Conservation (phyloP, 2,329 filamentous ascomycete genomes). For the Helotiales sp. region DNA sequence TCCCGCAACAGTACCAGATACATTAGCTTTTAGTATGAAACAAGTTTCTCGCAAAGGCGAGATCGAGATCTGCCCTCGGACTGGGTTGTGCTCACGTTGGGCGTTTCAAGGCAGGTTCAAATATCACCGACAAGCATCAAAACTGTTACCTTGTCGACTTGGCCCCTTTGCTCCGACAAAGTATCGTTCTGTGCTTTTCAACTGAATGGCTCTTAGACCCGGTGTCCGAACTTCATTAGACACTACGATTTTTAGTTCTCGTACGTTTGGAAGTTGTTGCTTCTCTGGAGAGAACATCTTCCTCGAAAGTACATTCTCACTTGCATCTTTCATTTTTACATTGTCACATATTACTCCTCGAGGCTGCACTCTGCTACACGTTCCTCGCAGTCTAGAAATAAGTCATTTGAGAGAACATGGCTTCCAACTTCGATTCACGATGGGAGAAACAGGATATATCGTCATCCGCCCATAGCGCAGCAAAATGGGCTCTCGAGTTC, state of each 20-base stretch:
- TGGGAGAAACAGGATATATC: slow-evolving; percentile 4
- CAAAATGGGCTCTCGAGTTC: slow-evolving; percentile 20
- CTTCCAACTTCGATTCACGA: slow-evolving; percentile 3
- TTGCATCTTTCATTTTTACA: not conserved
- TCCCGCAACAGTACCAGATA: not conserved
- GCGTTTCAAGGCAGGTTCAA: not conserved
- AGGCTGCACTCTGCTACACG: not conserved
- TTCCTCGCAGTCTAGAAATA: not conserved
- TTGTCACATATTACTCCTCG: not conserved
- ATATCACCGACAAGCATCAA: not conserved
- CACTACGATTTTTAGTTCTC: not conserved
- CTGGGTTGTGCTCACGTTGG: not conserved
- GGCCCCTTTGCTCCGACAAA: not conserved
- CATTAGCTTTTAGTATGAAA: slow-evolving; percentile 1
- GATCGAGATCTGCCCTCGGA: not conserved
- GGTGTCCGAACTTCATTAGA: not conserved
- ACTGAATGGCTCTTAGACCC: not conserved
- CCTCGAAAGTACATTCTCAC: not conserved
- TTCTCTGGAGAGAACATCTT: not conserved
- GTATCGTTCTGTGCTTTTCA: not conserved
- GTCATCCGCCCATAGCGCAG: not conserved
- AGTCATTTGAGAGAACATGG: slow-evolving; percentile 3
- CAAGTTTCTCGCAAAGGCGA: slow-evolving; percentile 7
- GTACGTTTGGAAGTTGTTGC: not conserved
- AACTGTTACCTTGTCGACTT: not conserved